Evolutionary conservation across 164 flowering plant species (phyloP).

Genomic region (Litsea cubeba): DNA sequence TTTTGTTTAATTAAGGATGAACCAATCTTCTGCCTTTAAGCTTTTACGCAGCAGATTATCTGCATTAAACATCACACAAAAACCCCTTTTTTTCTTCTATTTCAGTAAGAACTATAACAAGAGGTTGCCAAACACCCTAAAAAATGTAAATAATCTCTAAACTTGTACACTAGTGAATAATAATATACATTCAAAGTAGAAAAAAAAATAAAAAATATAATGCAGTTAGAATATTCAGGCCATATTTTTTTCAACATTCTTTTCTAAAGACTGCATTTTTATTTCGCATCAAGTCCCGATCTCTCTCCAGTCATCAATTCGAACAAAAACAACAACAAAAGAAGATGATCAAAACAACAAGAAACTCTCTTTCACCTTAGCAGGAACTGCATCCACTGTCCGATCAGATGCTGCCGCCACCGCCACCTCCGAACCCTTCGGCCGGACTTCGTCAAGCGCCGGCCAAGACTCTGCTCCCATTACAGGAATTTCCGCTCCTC

Average conservation of each 20-base stretch:
- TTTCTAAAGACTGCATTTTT: background rate
- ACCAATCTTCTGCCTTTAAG: no score
- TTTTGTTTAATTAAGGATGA: no score
- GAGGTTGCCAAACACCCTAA: no score
- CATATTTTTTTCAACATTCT: background rate
- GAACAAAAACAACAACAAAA: background rate
- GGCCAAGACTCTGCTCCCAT: slow-evolving; percentile 71
- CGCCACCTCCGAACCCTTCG: slow-evolving; percentile 21
- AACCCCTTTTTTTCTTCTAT: no score
- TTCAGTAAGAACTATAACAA: no score
- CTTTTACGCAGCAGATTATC: no score
- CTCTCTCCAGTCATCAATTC: background rate
- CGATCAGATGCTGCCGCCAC: background rate
- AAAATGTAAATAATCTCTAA: no score
- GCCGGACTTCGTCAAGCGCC: slow-evolving; percentile 36
- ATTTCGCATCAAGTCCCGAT: background rate
- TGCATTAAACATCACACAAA: no score
- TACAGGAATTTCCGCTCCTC: slow-evolving; percentile 26
- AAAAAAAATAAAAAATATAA: no score
- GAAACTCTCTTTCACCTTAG: slow-evolving; percentile 10
- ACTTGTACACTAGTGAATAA: no score
- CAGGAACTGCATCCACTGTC: slow-evolving; percentile 13
- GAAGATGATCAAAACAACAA: background rate
- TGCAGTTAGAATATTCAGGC: no score
- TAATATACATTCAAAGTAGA: background rate